phyloP scores from a whole-genome alignment of 495 filamentous ascomycete genomes.

The Apodospora peruviana region DNA sequence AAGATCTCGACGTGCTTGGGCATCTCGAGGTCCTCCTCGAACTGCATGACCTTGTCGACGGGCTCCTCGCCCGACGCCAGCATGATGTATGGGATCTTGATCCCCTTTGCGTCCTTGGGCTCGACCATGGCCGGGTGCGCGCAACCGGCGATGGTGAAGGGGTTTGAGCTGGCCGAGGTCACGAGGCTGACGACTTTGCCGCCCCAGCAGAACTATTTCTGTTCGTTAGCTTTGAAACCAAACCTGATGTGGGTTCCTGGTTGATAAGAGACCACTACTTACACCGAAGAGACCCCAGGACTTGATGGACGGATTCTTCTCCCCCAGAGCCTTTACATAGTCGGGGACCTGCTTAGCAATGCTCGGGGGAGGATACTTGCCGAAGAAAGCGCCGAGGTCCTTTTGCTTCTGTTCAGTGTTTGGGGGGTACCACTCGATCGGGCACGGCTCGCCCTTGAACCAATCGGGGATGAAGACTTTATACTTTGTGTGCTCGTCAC shows the following conservation, averaged over 20 bases:
- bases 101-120: conserved; percentile 60
- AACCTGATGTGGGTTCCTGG: neutral
- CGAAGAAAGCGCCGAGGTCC: conserved; percentile 72
- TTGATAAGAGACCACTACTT: conserved; percentile 15
- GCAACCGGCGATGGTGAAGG: conserved; percentile 65
- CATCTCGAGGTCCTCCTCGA: conserved; percentile 58
- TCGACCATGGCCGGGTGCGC: conserved; percentile 88
- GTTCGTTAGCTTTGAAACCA: neutral
- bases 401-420: conserved; percentile 74
- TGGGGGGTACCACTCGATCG: conserved; percentile 66
- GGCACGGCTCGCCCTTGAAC: conserved; percentile 54
- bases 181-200: conserved; percentile 62
- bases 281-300: conserved; percentile 82
- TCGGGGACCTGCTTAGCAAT: conserved; percentile 59
- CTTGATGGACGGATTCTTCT: conserved; percentile 54
- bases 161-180: conserved; percentile 53
- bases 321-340: conserved; percentile 52
- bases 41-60: conserved; percentile 62
- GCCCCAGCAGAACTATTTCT: conserved; percentile 78
- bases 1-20: conserved; percentile 78
- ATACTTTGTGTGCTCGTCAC: conserved; percentile 49
- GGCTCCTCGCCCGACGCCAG: conserved; percentile 66
- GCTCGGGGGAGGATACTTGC: conserved; percentile 55
- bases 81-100: conserved; percentile 59
- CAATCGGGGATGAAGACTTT: conserved; percentile 67